Conservation (phyloP, 2,329 filamentous ascomycete genomes). For the Beauveria australis region DNA sequence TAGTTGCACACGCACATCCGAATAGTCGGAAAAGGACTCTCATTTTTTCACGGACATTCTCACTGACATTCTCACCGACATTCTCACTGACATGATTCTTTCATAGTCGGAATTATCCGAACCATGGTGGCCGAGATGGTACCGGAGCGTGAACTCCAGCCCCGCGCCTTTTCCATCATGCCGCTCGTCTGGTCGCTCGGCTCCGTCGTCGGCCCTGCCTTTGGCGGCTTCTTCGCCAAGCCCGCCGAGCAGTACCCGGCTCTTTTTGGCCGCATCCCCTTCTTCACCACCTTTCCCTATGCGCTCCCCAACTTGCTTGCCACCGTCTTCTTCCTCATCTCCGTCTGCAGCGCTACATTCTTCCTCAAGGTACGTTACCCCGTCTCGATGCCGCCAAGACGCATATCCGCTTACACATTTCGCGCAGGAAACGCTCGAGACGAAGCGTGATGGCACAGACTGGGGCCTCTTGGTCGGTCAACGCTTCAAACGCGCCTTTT, state of each 20-base stretch:
- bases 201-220: slow-evolving; percentile 76
- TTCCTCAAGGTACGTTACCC: slow-evolving; percentile 58
- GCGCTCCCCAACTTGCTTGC: slow-evolving; percentile 75
- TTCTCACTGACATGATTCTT: background rate
- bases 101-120: slow-evolving; percentile 72
- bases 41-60: background rate
- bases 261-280: slow-evolving; percentile 56
- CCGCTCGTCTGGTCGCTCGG: slow-evolving; percentile 83
- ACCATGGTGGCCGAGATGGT: slow-evolving; percentile 93
- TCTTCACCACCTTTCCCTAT: slow-evolving; percentile 74
- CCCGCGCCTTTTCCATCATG: slow-evolving; percentile 87
- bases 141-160: slow-evolving; percentile 76
- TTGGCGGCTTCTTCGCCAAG: slow-evolving; percentile 80
- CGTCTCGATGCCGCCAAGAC: too few species aligned
- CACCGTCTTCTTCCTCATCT: slow-evolving; percentile 67
- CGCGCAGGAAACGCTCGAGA: slow-evolving; percentile 68
- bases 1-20: too few species aligned
- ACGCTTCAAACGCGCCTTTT: slow-evolving; percentile 43
- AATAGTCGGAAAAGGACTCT: too few species aligned
- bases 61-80: background rate
- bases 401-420: background rate
- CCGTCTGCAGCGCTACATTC: slow-evolving; percentile 62
- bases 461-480: slow-evolving; percentile 68
- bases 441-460: slow-evolving; percentile 59
- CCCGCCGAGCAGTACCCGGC: slow-evolving; percentile 67